These are phyloP conservation scores for Tilletia caries DNA, from an alignment of 1,284 basidiomycete genomes.

Conservation along the genomic window DNA sequence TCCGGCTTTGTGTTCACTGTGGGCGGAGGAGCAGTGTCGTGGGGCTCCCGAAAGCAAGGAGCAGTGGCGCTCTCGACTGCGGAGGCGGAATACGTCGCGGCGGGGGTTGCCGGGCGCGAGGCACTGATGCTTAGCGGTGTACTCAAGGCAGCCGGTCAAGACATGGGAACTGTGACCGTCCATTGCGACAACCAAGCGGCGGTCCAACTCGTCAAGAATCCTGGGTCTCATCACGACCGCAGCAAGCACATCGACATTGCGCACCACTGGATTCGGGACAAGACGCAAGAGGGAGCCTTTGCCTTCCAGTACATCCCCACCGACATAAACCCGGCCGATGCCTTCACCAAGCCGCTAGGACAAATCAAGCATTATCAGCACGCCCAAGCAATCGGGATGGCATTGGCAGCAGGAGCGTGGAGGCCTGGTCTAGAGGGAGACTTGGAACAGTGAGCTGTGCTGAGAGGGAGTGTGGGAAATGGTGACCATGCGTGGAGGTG, in stretches of 20 bases:
- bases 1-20: conserved; percentile 19
- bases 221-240: background rate
- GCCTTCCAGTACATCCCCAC: background rate
- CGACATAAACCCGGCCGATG: background rate
- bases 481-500: background rate
- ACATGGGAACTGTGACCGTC: background rate
- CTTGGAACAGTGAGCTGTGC: no score
- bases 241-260: no score
- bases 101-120: no score
- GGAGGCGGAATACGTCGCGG: no score
- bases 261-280: no score
- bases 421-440: no score
- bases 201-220: background rate
- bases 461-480: background rate
- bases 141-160: background rate
- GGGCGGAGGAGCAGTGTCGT: conserved; percentile 13
- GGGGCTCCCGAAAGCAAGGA: no score
- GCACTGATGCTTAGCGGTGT: background rate
- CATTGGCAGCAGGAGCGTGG: no score
- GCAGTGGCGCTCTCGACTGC: no score
- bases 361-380: background rate
- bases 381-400: no score
- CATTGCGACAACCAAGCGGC: background rate
- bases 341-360: conserved; percentile 10
- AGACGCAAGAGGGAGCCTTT: no score